A percentile compares a stretch with the other conserved stretches of the same genome.
Conservation (phyloP, 805 yeast genomes). For the Candida anglica region DNA sequence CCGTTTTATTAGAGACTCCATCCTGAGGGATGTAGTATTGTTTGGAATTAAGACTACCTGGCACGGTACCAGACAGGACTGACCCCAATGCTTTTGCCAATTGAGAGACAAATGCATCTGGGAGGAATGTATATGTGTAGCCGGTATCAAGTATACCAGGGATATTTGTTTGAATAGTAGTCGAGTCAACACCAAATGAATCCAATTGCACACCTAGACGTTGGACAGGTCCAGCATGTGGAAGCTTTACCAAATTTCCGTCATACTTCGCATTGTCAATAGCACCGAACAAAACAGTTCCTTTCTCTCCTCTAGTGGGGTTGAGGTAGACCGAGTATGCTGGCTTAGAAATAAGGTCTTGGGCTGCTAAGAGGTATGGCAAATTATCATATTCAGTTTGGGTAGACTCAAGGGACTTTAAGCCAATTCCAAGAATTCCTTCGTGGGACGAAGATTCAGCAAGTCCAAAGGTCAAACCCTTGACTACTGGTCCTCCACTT, state of each 20-base stretch:
- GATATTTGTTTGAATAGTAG: background rate
- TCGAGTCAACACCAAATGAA: background rate
- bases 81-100: background rate
- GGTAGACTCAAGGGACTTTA: slow-evolving; percentile 8
- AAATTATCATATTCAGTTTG: slow-evolving; percentile 5
- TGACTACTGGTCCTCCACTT: background rate
- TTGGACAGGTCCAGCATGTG: background rate
- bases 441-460: background rate
- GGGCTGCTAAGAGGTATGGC: slow-evolving; percentile 8
- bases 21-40: too few species aligned
- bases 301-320: slow-evolving; percentile 6
- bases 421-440: slow-evolving; percentile 18
- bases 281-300: slow-evolving; percentile 17
- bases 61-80: background rate
- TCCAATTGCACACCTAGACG: background rate
- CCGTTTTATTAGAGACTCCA: too few species aligned
- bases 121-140: background rate
- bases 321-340: slow-evolving; percentile 13
- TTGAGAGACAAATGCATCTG: background rate
- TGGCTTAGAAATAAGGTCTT: slow-evolving; percentile 7
- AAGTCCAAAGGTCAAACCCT: background rate
- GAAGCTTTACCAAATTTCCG: slow-evolving; percentile 4
- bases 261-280: slow-evolving; percentile 13
- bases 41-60: background rate
- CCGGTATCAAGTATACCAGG: background rate